Conservation (phyloP, 148 eudicot species). For the Fagopyrum homotropicum region DNA sequence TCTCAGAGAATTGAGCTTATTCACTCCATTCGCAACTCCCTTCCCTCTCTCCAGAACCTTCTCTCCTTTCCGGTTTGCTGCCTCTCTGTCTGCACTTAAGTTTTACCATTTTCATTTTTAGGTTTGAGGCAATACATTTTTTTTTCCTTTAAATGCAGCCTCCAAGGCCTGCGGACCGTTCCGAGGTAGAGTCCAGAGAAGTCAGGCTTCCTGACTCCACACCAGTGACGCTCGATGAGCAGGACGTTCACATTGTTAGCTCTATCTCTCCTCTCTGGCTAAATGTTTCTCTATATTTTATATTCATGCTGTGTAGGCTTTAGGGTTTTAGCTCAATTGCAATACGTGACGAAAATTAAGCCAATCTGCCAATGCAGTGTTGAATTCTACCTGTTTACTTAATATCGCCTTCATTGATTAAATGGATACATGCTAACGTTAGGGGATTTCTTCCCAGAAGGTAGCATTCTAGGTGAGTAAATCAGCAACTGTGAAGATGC, state of each 20-base stretch:
- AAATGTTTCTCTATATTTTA: not conserved
- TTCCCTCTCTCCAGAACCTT: conserved; percentile 60
- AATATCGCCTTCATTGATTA: not conserved
- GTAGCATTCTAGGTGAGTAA: not conserved
- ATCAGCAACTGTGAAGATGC: not conserved
- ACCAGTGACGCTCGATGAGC: conserved; percentile 77
- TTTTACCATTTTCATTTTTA: not conserved
- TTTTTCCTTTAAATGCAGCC: conserved; percentile 40
- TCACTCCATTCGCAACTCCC: conserved; percentile 72
- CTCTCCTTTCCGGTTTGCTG: conserved; percentile 57
- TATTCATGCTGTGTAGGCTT: not conserved
- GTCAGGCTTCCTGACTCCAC: conserved; percentile 74
- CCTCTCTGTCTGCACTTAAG: conserved; percentile 2
- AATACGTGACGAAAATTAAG: not conserved
- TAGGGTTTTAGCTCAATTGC: not conserved
- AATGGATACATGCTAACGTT: not conserved
- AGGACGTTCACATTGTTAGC: conserved; percentile 91
- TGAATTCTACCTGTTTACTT: not conserved
- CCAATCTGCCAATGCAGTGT: not conserved
- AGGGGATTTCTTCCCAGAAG: not conserved
- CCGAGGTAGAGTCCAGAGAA: conserved; percentile 79
- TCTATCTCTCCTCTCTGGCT: not conserved
- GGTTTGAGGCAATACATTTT: not conserved
- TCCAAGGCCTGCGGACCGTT: conserved; percentile 73
- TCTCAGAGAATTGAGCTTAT: conserved; percentile 68